Evolutionary conservation across 495 filamentous ascomycete species (phyloP).

Genomic region (Chlorociboria aeruginascens): DNA sequence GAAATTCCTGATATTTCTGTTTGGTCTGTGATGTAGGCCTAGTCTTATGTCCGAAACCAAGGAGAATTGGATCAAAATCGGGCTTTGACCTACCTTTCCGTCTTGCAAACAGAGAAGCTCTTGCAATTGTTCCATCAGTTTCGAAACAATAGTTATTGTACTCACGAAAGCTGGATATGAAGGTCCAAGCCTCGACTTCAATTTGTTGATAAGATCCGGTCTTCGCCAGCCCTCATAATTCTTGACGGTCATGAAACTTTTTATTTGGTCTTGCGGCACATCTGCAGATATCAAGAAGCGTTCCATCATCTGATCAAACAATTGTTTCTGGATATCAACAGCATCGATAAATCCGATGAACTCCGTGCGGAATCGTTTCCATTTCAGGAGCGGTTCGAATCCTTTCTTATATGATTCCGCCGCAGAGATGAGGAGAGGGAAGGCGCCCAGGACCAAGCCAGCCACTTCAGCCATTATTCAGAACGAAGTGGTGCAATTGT

Average conservation of each 20-base stretch:
- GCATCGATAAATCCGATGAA: conserved; percentile 15
- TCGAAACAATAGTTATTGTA: too few species aligned
- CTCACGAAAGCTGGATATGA: too few species aligned
- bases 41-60: too few species aligned
- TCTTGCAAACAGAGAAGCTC: too few species aligned
- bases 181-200: conserved; percentile 8
- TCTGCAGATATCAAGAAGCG: conserved; percentile 11
- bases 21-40: too few species aligned
- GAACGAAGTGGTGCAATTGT: conserved; percentile 3
- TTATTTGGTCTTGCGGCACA: conserved; percentile 7
- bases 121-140: too few species aligned
- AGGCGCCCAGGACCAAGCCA: conserved; percentile 24
- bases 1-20: too few species aligned
- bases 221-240: conserved; percentile 7
- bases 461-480: conserved; percentile 25
- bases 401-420: too few species aligned
- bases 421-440: conserved; percentile 24
- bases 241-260: conserved; percentile 3
- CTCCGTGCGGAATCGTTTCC: conserved; percentile 16
- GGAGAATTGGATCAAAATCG: too few species aligned
- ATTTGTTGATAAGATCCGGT: neutral
- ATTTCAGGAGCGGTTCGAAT: conserved; percentile 16
- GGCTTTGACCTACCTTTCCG: too few species aligned
- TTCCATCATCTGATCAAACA: conserved; percentile 15
- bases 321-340: conserved; percentile 11